A percentile compares a stretch with the other conserved stretches of the same genome.
These are phyloP conservation scores for Calamus simplicifolius DNA, from an alignment of 176 grass and related monocot species.

Conservation along the genomic window DNA sequence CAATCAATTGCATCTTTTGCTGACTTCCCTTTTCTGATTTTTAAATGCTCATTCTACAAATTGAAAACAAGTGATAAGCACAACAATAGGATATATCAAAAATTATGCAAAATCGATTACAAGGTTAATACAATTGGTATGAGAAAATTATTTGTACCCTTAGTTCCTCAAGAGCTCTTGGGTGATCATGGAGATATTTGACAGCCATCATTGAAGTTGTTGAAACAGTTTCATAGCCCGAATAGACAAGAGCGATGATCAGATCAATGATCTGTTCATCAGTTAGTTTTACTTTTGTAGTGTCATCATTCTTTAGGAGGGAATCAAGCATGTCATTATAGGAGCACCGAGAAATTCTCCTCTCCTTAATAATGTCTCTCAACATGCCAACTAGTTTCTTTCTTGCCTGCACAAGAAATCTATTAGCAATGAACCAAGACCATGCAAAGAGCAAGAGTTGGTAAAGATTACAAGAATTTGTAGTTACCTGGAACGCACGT, in stretches of 20 bases:
- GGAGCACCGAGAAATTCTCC: slow-evolving; percentile 29
- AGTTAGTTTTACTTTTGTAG: slow-evolving; percentile 44
- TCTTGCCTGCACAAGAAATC: slow-evolving; percentile 47
- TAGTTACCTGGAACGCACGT: slow-evolving; percentile 52
- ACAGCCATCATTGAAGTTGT: slow-evolving; percentile 97
- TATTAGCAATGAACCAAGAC: slow-evolving; percentile 3
- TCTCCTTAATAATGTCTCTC: slow-evolving; percentile 44
- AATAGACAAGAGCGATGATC: slow-evolving; percentile 88
- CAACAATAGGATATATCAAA: too few relatives aligned
- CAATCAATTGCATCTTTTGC: slow-evolving; percentile 48
- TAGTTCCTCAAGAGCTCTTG: slow-evolving; percentile 62
- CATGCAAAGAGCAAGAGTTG: neutral
- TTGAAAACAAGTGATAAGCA: neutral
- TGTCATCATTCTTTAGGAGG: slow-evolving; percentile 40
- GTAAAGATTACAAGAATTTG: neutral
- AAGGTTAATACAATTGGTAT: slow-evolving; percentile 1
- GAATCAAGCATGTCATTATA: slow-evolving; percentile 70
- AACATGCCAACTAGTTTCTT: slow-evolving; percentile 84
- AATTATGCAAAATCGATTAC: too few relatives aligned
- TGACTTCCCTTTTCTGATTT: slow-evolving; percentile 50
- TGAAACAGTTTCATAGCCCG: slow-evolving; percentile 90
- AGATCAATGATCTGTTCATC: slow-evolving; percentile 90
- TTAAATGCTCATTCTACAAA: slow-evolving; percentile 69
- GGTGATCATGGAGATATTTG: slow-evolving; percentile 80
- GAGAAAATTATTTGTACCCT: slow-evolving; percentile 35